These are phyloP conservation scores for Musa balbisiana DNA, from an alignment of 202 grass and related monocot species.

Conservation along the genomic window DNA sequence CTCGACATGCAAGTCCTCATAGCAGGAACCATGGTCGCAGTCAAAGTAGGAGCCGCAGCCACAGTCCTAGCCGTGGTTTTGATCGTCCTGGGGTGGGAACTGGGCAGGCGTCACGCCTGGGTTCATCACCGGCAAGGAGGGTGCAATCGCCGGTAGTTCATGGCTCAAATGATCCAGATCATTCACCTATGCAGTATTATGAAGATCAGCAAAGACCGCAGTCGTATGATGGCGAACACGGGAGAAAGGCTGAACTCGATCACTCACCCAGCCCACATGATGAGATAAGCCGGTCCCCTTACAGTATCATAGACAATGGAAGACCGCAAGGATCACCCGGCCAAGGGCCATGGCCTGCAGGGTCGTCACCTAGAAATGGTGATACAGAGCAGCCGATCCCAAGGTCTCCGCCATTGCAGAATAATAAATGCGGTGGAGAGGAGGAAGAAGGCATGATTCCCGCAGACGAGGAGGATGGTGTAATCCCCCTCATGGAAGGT, in stretches of 20 bases:
- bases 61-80: conserved; percentile 23
- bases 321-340: conserved; percentile 32
- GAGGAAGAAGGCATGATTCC: conserved; percentile 24
- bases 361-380: conserved; percentile 2
- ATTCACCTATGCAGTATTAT: neutral
- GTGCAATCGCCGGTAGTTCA: conserved; percentile 31
- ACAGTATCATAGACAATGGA: conserved; percentile 38
- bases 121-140: conserved; percentile 19
- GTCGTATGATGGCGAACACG: conserved; percentile 28
- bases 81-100: conserved; percentile 26
- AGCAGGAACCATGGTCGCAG: conserved; percentile 5
- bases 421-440: neutral
- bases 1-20: conserved; percentile 5
- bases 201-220: conserved; percentile 25
- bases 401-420: neutral
- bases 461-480: conserved; percentile 14
- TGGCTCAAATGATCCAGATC: conserved; percentile 21
- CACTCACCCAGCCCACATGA: conserved; percentile 25
- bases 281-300: conserved; percentile 33
- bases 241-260: conserved; percentile 37
- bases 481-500: neutral
- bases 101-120: conserved; percentile 10
- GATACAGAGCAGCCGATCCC: neutral
- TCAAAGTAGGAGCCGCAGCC: conserved; percentile 47
- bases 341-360: conserved; percentile 27